Base-by-base conservation (phyloP, 345 rosid species). In the Salix purpurea region DNA sequence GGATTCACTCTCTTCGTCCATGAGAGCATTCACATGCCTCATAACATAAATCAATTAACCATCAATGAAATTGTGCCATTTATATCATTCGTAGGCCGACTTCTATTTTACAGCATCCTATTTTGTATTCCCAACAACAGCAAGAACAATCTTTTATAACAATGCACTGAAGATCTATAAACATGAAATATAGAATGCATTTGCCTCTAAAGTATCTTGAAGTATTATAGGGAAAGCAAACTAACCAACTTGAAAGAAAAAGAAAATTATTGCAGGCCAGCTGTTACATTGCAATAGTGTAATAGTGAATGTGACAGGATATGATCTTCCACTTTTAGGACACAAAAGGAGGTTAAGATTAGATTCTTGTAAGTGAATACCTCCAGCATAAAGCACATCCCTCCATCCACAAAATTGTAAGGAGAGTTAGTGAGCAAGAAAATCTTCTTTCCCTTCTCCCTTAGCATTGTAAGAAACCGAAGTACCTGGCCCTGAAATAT, bases 371-470 rank as follows among this genome's bases (percentile, higher is more conserved):
- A 5, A 44, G 74, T 73, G 77, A 74, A 67, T 83, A 95, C 99
- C 98, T 95, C 96, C 89, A 91, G 81, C 85, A 95, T 88, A 89
- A 79, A 95, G 21, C 83, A 86, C 99, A 95, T 95, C 82, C 98
- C 98, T 26, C 98, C 97, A 87, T 95, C 97, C 40, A 93, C 97
- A 84, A 95, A 95, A 84, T 91, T 89, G 83, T 84, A 93, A 1
- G 99, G 99, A 72, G 99, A 95, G 86, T 93, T 95, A 9, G 98
- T 95, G 84, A 95, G 74, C 88, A 95, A 84, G 75, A 95, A 95
- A 62, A 95, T 93, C 78, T 91, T 95, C 93, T 93, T 95, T 72
- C 98, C 99, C 72, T 90, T 91, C 85, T 93, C 96, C 80, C 80
- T 91, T 34, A 95, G 83, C 90, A 90, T 89, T 80, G 84, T 89